These are phyloP conservation scores for Colletotrichum sp. DNA, from an alignment of 2,329 filamentous ascomycete species.

Conservation along the genomic window DNA sequence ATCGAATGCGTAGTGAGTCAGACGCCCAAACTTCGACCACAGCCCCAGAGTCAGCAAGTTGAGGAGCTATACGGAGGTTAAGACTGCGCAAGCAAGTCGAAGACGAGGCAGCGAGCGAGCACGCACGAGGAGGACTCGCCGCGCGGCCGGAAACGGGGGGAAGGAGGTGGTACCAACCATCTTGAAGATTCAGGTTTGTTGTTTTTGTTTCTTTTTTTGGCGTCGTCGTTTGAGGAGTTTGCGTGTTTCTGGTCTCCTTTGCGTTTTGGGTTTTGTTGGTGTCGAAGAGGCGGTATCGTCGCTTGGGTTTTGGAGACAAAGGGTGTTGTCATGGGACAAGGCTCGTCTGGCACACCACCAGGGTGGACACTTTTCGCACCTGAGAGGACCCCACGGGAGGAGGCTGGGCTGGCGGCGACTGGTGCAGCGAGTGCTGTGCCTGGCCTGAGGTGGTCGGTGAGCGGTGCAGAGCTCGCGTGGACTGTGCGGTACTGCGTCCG, in stretches of 20 bases:
- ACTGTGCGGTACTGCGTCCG: neutral
- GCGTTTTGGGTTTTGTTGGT: neutral
- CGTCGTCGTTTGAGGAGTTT: neutral
- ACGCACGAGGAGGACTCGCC: slow-evolving; percentile 5
- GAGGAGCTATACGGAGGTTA: slow-evolving; percentile 60
- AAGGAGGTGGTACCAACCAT: slow-evolving; percentile 15
- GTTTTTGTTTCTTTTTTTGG: neutral
- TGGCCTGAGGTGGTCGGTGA: neutral
- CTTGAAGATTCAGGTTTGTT: neutral
- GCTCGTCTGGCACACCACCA: neutral
- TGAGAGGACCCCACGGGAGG: neutral
- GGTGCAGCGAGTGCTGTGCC: neutral
- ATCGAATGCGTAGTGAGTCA: slow-evolving; percentile 96
- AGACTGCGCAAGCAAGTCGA: slow-evolving; percentile 36
- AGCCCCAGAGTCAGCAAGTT: slow-evolving; percentile 73
- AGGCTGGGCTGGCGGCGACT: neutral
- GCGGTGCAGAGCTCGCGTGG: neutral
- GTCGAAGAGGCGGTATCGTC: neutral
- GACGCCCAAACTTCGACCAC: slow-evolving; percentile 83
- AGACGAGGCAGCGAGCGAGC: slow-evolving; percentile 1
- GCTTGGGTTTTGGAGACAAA: neutral
- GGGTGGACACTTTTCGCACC: slow-evolving; percentile 3
- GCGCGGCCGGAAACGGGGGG: neutral
- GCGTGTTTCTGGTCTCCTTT: neutral
- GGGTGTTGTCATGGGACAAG: slow-evolving; percentile 15